phyloP scores from a whole-genome alignment of 2,329 filamentous ascomycete species.

The Claviceps arundinis region DNA sequence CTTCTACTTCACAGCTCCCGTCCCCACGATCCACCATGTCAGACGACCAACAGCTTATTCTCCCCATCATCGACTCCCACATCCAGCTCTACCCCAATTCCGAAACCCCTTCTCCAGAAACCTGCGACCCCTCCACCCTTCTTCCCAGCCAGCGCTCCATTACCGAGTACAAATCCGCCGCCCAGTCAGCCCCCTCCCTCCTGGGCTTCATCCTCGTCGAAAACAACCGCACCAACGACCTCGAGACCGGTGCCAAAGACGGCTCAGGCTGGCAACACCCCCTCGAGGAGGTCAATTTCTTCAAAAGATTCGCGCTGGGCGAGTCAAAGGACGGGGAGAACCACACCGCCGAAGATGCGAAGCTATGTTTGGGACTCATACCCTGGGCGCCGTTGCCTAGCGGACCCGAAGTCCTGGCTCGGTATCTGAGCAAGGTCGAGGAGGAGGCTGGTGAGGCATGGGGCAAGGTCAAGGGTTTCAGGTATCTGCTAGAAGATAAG shows the following conservation, averaged over 20 bases:
- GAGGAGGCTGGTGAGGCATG: slow-evolving; percentile 51
- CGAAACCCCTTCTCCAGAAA: slow-evolving; percentile 54
- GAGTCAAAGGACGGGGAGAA: slow-evolving; percentile 43
- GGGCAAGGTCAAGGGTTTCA: slow-evolving; percentile 60
- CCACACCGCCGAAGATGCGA: slow-evolving; percentile 30
- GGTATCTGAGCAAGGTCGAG: slow-evolving; percentile 51
- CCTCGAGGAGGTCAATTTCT: slow-evolving; percentile 57
- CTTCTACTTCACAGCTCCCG: not conserved
- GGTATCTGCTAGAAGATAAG: slow-evolving; percentile 74
- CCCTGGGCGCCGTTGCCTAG: slow-evolving; percentile 77
- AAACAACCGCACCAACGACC: slow-evolving; percentile 57
- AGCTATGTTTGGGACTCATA: slow-evolving; percentile 55
- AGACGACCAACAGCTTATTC: slow-evolving; percentile 25
- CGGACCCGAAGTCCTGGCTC: slow-evolving; percentile 42
- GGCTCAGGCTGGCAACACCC: slow-evolving; percentile 51
- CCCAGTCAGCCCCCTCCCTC: slow-evolving; percentile 28
- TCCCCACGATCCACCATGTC: slow-evolving; percentile 16
- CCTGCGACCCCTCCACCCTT: slow-evolving; percentile 47
- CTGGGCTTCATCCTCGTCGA: slow-evolving; percentile 73
- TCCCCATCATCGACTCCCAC: slow-evolving; percentile 74
- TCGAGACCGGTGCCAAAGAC: slow-evolving; percentile 31
- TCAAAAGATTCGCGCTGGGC: slow-evolving; percentile 53
- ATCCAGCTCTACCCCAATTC: slow-evolving; percentile 72
- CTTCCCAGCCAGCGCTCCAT: slow-evolving; percentile 53
- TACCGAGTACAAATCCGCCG: slow-evolving; percentile 43